A percentile compares a stretch with the other conserved stretches of the same genome.
These are phyloP conservation scores for Candolleomyces eurysporus DNA, from an alignment of 768 basidiomycete species.

Conservation along the genomic window DNA sequence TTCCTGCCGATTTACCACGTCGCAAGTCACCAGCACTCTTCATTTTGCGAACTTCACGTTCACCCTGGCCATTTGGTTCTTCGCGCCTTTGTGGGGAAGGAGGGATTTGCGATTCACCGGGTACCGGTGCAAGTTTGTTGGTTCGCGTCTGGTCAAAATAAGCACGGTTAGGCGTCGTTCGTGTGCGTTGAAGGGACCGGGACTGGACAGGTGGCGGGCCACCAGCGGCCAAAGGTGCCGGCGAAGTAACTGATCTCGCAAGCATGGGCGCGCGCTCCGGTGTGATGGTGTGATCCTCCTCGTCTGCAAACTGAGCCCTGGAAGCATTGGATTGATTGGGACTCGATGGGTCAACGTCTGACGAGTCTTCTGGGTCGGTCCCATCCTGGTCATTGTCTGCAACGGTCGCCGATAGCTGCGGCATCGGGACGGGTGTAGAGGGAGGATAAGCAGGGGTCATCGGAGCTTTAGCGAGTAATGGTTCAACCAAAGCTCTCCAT, in stretches of 20 bases:
- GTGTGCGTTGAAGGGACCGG: slow-evolving; percentile 61
- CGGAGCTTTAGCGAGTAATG: slow-evolving; percentile 66
- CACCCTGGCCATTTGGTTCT: slow-evolving; percentile 41
- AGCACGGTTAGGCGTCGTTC: slow-evolving; percentile 70
- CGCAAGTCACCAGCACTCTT: slow-evolving; percentile 84
- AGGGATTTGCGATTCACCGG: slow-evolving; percentile 3
- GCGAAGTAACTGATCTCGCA: slow-evolving; percentile 50
- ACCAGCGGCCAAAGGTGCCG: slow-evolving; percentile 30
- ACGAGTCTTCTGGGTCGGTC: slow-evolving; percentile 57
- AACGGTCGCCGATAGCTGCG: slow-evolving; percentile 46
- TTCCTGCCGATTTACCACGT: slow-evolving; percentile 34
- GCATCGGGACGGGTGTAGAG: slow-evolving; percentile 57
- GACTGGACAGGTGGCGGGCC: slow-evolving; percentile 23
- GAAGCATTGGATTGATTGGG: slow-evolving; percentile 22
- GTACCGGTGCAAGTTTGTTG: slow-evolving; percentile 22
- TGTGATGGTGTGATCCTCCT: slow-evolving; percentile 76
- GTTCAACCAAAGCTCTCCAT: slow-evolving; percentile 87
- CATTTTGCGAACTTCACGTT: slow-evolving; percentile 75
- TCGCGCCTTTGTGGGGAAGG: slow-evolving; percentile 12
- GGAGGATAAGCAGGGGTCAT: slow-evolving; percentile 63
- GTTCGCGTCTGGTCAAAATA: slow-evolving; percentile 45
- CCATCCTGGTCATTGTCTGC: slow-evolving; percentile 43
- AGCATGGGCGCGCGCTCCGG: slow-evolving; percentile 57
- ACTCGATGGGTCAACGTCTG: slow-evolving; percentile 51
- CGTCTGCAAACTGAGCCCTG: slow-evolving; percentile 40